These are phyloP conservation scores for Blumeriella jaapii DNA, from an alignment of 2,329 filamentous ascomycete species.

Conservation along the genomic window DNA sequence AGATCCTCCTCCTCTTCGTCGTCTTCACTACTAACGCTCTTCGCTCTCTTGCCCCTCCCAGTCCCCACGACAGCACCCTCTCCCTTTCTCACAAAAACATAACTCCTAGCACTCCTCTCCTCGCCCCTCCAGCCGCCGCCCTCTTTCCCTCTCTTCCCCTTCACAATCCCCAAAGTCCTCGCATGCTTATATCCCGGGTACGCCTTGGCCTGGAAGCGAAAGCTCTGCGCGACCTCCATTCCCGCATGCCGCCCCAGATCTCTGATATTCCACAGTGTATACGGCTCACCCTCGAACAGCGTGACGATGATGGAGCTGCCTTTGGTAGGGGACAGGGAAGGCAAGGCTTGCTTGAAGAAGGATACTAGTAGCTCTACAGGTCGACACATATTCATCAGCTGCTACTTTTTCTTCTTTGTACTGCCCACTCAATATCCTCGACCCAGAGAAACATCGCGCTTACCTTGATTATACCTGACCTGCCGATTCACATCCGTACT, in stretches of 20 bases:
- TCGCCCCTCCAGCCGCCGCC: conserved; percentile 39
- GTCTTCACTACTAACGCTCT: conserved; percentile 14
- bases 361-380: conserved; percentile 49
- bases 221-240: conserved; percentile 58
- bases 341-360: conserved; percentile 49
- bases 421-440: too few relatives aligned
- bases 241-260: conserved; percentile 74
- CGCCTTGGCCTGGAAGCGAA: conserved; percentile 50
- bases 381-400: neutral
- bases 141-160: conserved; percentile 34
- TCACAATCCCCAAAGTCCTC: conserved; percentile 56
- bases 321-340: conserved; percentile 36
- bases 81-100: conserved; percentile 49
- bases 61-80: conserved; percentile 29
- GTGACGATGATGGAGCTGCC: conserved; percentile 63
- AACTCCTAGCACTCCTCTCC: conserved; percentile 44
- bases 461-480: conserved; percentile 73
- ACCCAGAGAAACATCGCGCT: too few relatives aligned
- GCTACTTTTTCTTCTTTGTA: neutral
- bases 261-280: conserved; percentile 88
- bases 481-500: conserved; percentile 90
- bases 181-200: conserved; percentile 70
- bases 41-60: conserved; percentile 25
- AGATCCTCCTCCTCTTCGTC: conserved; percentile 22
- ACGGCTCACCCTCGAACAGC: conserved; percentile 86